Evolutionary conservation across 2,329 filamentous ascomycete genomes (phyloP).

Genomic region (Dactylellina haptotyla): DNA sequence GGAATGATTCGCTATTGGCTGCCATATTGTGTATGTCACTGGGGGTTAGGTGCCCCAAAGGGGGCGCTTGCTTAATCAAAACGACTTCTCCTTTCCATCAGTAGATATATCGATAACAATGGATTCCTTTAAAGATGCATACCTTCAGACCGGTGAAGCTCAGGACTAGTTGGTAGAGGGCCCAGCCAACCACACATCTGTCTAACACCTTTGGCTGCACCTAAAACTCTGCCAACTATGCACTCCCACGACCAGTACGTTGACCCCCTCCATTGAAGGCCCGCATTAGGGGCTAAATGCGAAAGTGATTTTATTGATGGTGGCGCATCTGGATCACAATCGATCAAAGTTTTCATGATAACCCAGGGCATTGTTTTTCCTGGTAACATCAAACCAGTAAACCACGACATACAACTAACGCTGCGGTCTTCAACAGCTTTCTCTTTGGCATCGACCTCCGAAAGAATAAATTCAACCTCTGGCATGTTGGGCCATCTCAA

Average conservation of each 20-base stretch:
- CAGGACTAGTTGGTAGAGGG: conserved; percentile 73
- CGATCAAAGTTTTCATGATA: conserved; percentile 80
- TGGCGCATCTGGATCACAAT: conserved; percentile 75
- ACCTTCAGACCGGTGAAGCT: conserved; percentile 72
- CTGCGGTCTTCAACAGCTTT: conserved; percentile 68
- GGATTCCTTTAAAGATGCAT: not conserved
- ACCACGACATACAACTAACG: conserved; percentile 80
- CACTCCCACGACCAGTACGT: conserved; percentile 79
- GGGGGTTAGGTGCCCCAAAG: conserved; percentile 67
- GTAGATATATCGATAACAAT: not conserved
- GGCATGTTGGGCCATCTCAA: conserved; percentile 74
- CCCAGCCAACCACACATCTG: conserved; percentile 79
- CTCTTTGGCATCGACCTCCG: conserved; percentile 68
- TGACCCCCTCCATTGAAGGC: conserved; percentile 80
- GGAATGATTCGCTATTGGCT: conserved; percentile 74
- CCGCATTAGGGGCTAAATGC: conserved; percentile 74
- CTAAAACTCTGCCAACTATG: conserved; percentile 78
- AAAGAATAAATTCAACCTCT: conserved; percentile 72
- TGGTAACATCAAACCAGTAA: conserved; percentile 77
- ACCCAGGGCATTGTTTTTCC: conserved; percentile 77
- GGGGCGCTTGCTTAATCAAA: conserved; percentile 71
- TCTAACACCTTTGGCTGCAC: conserved; percentile 73
- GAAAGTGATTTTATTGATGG: conserved; percentile 74
- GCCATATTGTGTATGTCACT: conserved; percentile 74
- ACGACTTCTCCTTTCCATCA: conserved; percentile 66